Conservation (phyloP, 192 early-diverging fungal species). For the Cladochytrium replicatum region DNA sequence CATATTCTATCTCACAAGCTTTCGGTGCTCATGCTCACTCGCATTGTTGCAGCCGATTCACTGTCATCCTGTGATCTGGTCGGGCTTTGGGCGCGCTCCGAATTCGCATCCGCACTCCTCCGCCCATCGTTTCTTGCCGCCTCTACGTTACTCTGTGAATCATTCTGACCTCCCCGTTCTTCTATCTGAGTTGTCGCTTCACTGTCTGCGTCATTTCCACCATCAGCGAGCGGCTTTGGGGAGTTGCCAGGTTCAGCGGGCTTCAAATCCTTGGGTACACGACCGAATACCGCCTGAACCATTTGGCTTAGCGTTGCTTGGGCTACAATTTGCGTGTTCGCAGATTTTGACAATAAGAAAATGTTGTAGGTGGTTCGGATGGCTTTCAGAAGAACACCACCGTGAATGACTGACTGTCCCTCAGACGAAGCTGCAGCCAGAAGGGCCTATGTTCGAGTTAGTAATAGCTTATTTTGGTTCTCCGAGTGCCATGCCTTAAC, state of each 20-base stretch:
- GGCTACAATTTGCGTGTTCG: slow-evolving; percentile 71
- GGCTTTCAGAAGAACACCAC: slow-evolving; percentile 63
- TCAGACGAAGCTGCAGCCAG: slow-evolving; percentile 68
- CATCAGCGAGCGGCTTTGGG: slow-evolving; percentile 2
- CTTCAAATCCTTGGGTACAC: slow-evolving; percentile 39
- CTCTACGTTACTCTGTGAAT: no score
- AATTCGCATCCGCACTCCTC: slow-evolving; percentile 2
- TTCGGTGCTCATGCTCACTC: no score
- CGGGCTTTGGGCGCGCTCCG: no score
- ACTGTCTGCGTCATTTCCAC: no score
- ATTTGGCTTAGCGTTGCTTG: slow-evolving; percentile 85
- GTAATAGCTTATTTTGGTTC: background rate
- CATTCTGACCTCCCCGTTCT: no score
- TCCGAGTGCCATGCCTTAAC: slow-evolving; percentile 50
- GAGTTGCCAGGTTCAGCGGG: background rate
- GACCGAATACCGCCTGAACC: slow-evolving; percentile 69
- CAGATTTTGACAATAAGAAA: slow-evolving; percentile 64
- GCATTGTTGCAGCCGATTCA: no score
- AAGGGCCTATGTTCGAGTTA: slow-evolving; percentile 45
- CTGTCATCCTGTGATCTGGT: no score
- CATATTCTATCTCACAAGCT: no score
- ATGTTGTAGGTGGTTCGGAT: slow-evolving; percentile 82
- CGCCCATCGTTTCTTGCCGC: background rate
- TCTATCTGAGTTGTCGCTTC: no score
- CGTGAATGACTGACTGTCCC: slow-evolving; percentile 52